Conservation (phyloP, 805 yeast species). For the Sugiyamaella valdiviana region DNA sequence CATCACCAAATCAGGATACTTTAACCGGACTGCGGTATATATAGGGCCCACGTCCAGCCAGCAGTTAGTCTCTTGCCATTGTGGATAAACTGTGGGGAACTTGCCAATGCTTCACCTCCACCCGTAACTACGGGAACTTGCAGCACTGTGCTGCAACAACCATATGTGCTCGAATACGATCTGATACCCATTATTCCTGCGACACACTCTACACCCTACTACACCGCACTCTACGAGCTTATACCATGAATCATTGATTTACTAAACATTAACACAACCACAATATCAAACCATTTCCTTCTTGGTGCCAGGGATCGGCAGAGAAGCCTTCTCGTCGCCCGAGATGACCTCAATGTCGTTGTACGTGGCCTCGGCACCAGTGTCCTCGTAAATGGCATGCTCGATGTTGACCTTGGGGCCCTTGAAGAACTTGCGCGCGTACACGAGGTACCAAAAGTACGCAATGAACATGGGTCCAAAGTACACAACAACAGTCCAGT, state of each 20-base stretch:
- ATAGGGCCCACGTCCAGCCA: neutral
- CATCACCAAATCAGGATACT: neutral
- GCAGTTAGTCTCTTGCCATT: neutral
- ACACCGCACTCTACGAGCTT: neutral
- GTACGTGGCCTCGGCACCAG: neutral
- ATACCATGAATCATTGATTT: neutral
- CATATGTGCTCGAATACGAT: too few relatives aligned
- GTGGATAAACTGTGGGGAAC: neutral
- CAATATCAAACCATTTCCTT: neutral
- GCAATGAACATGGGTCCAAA: constrained; percentile 53
- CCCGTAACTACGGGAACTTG: too few relatives aligned
- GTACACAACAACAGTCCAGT: constrained; percentile 59
- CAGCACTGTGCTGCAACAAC: too few relatives aligned
- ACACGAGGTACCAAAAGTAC: constrained; percentile 44
- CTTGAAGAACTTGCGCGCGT: constrained; percentile 53
- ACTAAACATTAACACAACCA: neutral
- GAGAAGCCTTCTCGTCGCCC: neutral
- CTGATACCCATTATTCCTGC: too few relatives aligned
- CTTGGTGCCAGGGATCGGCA: constrained; percentile 1
- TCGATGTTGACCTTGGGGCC: constrained; percentile 56
- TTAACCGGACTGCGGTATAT: neutral
- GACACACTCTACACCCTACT: neutral
- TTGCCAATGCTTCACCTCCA: too few relatives aligned
- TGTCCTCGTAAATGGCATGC: constrained; percentile 24
- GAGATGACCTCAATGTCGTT: constrained; percentile 10